phyloP scores from a whole-genome alignment of 768 basidiomycete genomes.

The Galerina sulciceps region DNA sequence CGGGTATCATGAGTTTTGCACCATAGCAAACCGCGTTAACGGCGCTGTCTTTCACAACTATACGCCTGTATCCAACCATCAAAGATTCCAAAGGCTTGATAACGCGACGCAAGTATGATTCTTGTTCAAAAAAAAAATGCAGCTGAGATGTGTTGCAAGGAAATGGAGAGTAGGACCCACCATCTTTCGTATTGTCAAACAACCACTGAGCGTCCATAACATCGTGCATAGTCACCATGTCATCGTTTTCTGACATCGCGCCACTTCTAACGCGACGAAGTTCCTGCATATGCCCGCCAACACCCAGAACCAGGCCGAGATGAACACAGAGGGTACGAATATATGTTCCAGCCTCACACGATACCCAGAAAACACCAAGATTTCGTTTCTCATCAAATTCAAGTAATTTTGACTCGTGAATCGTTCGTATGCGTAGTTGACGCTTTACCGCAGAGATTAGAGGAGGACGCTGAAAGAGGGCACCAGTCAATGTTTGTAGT shows the following conservation, averaged over 20 bases:
- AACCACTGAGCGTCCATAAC: constrained; percentile 98
- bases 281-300: constrained; percentile 99
- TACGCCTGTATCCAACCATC: constrained; percentile 95
- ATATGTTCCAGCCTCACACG: constrained; percentile 97
- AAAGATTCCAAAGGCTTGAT: constrained; percentile 94
- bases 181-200: constrained; percentile 97
- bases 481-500: constrained; percentile 95
- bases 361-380: constrained; percentile 97
- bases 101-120: constrained; percentile 94
- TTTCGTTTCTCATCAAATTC: constrained; percentile 98
- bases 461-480: constrained; percentile 98
- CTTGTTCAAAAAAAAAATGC: constrained; percentile 42
- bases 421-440: constrained; percentile 95
- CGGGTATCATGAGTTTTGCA: constrained; percentile 99
- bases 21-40: constrained; percentile 99
- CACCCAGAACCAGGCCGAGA: constrained; percentile 90
- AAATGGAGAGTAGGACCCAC: constrained; percentile 43
- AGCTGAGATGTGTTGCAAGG: background rate
- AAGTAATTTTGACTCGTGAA: constrained; percentile 92
- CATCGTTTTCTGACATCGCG: constrained; percentile 96
- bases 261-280: constrained; percentile 92
- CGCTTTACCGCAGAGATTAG: constrained; percentile 99
- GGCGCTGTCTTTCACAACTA: constrained; percentile 98
- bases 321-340: constrained; percentile 98
- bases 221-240: constrained; percentile 99